Evolutionary conservation across 2,329 filamentous ascomycete genomes (phyloP), one percentile per base, ranked within the genome.

Genomic region (Xylaria sp.): DNA sequence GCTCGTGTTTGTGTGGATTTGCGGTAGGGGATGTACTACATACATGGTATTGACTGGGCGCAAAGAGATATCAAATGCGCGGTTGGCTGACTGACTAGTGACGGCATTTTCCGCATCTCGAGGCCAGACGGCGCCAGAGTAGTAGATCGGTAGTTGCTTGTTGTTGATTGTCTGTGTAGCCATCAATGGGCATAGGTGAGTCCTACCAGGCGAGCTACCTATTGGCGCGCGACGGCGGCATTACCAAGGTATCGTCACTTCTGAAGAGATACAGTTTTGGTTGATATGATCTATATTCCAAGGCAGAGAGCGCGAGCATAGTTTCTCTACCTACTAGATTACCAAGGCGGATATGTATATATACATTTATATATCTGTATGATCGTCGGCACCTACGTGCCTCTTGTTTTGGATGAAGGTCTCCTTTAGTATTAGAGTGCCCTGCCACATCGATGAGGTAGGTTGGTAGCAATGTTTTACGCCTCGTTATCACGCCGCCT

Each of bases 311-410:
- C 33, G 17, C 14, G 40, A 53, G 31, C 37, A 38, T 11, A 51
- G 40, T 42, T 52, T 52, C 6, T 47, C 19, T 51, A 58, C 47
- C 19, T 51, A 58, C 37, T 14, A 35, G 25, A 17, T 47, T 31
- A 31, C 25, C 15, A 45, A 43, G 25, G 9, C 35, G 19, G 38
- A 40, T 55, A 55, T 50, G 42, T 46, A 46, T 37, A 38, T 19
- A n/a, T 47, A 43, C 11, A 54, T 42, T 17, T 47, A 56, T 52
- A 19, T 51, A 56, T 53, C 21, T 52, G 51, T 51, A 28, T 35
- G 19, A 28, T 52, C 35, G 55, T 33, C 19, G 31, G 42, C 42
- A 49, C 51, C 43, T n/a, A 54, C 23, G 28, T 37, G 15, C 33
- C 47, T 25, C 14, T 52, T 28, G 21, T 52, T n/a, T n/a, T n/a